These are phyloP conservation scores for Neophaeococcomyces mojaviensis DNA, from an alignment of 2,329 filamentous ascomycete species.

Conservation along the genomic window DNA sequence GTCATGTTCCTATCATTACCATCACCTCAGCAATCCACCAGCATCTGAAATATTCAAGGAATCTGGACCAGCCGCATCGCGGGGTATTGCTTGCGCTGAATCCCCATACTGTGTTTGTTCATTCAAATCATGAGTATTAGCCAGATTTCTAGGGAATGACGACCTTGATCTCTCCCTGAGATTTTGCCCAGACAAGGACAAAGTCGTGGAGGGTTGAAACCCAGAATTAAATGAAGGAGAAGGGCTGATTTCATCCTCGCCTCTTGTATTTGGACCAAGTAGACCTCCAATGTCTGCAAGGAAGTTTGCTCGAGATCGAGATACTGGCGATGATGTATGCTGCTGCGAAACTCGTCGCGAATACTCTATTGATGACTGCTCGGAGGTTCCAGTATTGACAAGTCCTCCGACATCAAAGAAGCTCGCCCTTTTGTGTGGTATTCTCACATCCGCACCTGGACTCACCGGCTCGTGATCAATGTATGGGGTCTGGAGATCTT, in stretches of 20 bases:
- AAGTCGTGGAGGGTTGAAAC: not conserved
- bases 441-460: slow-evolving; percentile 5
- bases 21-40: slow-evolving; percentile 22
- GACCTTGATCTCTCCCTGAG: slow-evolving; percentile 1
- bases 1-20: not conserved
- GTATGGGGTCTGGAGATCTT: slow-evolving; percentile 10
- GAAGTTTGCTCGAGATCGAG: slow-evolving; percentile 18
- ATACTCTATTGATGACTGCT: slow-evolving; percentile 20
- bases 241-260: slow-evolving; percentile 13
- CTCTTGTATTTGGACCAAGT: slow-evolving; percentile 12
- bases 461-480: slow-evolving; percentile 9
- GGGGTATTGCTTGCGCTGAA: slow-evolving; percentile 41
- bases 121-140: slow-evolving; percentile 12
- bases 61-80: slow-evolving; percentile 25
- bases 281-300: slow-evolving; percentile 23
- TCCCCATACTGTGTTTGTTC: slow-evolving; percentile 29
- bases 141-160: slow-evolving; percentile 21
- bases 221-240: slow-evolving; percentile 6
- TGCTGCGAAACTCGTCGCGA: slow-evolving; percentile 6
- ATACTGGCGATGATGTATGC: slow-evolving; percentile 5
- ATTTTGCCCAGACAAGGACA: not conserved
- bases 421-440: slow-evolving; percentile 48
- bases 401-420: slow-evolving; percentile 83
- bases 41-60: slow-evolving; percentile 30
- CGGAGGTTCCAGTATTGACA: slow-evolving; percentile 42